A percentile compares a stretch with the other conserved stretches of the same genome.
These are phyloP conservation scores for Selaginella tamariscina DNA, from an alignment of 75 land plant species.

Conservation along the genomic window DNA sequence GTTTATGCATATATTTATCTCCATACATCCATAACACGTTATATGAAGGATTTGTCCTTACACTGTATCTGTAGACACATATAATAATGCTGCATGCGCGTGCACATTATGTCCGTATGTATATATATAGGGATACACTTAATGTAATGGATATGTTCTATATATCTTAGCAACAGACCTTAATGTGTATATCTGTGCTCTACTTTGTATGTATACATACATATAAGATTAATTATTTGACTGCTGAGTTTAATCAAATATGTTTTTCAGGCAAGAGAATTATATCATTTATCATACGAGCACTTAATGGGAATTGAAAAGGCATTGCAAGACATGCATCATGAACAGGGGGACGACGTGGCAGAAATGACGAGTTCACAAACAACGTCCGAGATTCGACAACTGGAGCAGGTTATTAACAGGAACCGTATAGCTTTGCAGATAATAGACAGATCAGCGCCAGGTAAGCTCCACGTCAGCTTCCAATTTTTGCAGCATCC, in stretches of 20 bases:
- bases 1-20: no score
- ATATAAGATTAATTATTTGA: not conserved
- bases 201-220: no score
- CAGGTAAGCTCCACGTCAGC: conserved; percentile 42
- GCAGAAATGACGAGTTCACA: conserved; percentile 41
- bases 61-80: no score
- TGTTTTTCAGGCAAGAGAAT: conserved; percentile 36
- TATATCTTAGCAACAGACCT: no score
- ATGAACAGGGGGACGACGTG: conserved; percentile 36
- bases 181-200: not conserved
- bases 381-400: conserved; percentile 44
- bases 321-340: conserved; percentile 50
- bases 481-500: conserved; percentile 84
- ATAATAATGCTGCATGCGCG: no score
- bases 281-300: conserved; percentile 30
- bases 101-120: no score
- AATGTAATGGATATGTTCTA: no score
- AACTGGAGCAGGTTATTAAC: conserved; percentile 69
- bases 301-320: conserved; percentile 65
- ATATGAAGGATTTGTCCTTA: no score
- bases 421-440: conserved; percentile 69
- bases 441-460: conserved; percentile 45
- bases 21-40: no score
- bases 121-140: no score
- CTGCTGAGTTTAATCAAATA: not conserved